Evolutionary conservation across 371 early-diverging fungal genomes (phyloP), one percentile per base, ranked within the genome.

Genomic region (Mortierella sp.): DNA sequence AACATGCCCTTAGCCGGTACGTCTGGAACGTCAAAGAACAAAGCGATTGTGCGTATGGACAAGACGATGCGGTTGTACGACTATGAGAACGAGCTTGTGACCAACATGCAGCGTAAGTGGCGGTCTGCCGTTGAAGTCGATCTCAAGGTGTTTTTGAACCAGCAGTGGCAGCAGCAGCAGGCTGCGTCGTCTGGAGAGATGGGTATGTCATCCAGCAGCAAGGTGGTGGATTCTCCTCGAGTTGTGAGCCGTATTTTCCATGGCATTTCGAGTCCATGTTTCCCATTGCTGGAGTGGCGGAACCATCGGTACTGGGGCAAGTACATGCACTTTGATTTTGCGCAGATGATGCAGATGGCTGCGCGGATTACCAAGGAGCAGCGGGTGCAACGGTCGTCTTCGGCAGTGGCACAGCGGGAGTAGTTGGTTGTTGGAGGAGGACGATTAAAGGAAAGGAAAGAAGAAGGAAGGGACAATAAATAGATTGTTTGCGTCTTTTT

Each of bases 231-330:
- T n/a, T 76, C 88, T 71, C 74, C 93, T 44, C 88, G 92, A 14
- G 87, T 89, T 0, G 90, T 94, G 59, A 91, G 94, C 19, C 79
- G 93, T 46, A 89, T 94, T 16, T 91, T 94, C 64, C 94, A 94
- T 79, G 94, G 93, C 0, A 88, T 94, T 3, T 83, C 89, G 0
- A 90, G 92, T 31, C 93, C 94, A 10, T 82, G 88, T 46, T 90
- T 74, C 76, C 88, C 90, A 1, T 87, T 89, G 1, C 57, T 82
- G 69, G 88, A 91, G 73, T 92, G 93, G 93, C 59, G 71, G 8
- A 57, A 69, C 31, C 71, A 77, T 31, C 69, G 73, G 46, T 80
- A 78, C 72, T 88, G 88, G 88, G 80, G 76, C 9, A 88, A 85
- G 51, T 85, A 79, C 57, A 64, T 80, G 31, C 86, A 81, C 57